phyloP scores from a whole-genome alignment of 75 land plant species.

The Adiantum capillusveneris region DNA sequence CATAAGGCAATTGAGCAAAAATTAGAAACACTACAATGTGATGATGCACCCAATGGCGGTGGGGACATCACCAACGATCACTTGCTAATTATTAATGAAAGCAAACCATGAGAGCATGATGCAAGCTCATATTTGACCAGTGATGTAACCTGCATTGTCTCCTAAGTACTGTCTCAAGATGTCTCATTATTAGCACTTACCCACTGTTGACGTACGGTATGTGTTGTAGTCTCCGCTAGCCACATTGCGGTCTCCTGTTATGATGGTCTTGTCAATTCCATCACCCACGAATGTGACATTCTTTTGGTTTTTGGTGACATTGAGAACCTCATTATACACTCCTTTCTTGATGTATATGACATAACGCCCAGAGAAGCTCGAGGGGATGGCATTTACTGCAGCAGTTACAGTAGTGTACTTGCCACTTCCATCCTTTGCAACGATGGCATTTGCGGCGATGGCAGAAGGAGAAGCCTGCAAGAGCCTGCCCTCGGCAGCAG shows the following conservation, averaged over 20 bases:
- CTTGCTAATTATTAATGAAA: no score
- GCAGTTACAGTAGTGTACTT: not conserved
- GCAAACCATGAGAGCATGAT: not conserved
- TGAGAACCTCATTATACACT: conserved; percentile 54
- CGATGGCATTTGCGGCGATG: conserved; percentile 26
- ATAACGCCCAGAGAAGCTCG: not conserved
- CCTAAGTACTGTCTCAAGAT: not conserved
- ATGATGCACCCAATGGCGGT: no score
- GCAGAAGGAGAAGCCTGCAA: not conserved
- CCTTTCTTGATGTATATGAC: conserved; percentile 28
- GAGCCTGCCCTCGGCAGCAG: conserved; percentile 13
- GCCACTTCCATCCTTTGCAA: conserved; percentile 6
- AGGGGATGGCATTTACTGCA: not conserved
- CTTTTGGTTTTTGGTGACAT: conserved; percentile 33
- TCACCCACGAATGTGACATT: conserved; percentile 61
- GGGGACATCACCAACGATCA: no score
- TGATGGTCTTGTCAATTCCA: conserved; percentile 49
- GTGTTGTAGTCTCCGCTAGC: conserved; percentile 50
- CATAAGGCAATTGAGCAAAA: no score
- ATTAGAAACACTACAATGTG: no score
- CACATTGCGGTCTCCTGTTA: conserved; percentile 48
- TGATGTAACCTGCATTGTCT: not conserved
- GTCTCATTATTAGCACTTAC: conserved; percentile 24
- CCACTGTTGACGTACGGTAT: conserved; percentile 57
- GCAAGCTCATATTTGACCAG: no score